Percentiles rank a stretch among this genome's conserved stretches.
Conservation (phyloP, 257 asterid genomes). For the Solanum phureja region DNA sequence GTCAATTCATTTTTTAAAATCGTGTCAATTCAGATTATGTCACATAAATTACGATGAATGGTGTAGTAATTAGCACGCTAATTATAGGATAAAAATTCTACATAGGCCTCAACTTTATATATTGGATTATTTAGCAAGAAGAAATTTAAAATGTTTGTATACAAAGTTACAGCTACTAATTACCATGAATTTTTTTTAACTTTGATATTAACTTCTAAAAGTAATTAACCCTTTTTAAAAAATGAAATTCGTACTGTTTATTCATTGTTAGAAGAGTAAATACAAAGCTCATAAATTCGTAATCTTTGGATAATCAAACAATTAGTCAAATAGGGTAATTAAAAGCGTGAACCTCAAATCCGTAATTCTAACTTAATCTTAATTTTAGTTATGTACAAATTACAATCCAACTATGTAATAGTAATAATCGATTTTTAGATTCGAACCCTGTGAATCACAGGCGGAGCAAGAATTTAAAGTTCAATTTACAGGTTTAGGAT, state of each 20-base stretch:
- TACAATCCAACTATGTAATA: neutral
- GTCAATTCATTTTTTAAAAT: neutral
- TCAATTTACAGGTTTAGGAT: neutral
- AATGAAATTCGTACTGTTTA: neutral
- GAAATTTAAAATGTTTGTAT: neutral
- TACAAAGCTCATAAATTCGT: neutral
- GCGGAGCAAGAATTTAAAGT: neutral
- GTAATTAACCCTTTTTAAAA: neutral
- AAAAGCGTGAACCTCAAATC: neutral
- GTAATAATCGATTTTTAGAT: neutral
- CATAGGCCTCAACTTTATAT: no score
- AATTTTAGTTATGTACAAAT: neutral
- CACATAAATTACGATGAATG: neutral
- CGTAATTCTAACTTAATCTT: neutral
- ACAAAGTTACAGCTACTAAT: neutral
- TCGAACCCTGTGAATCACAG: fast-evolving
- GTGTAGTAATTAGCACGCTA: neutral
- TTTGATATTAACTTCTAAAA: neutral
- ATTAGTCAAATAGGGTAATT: neutral
- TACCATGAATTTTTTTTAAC: neutral
- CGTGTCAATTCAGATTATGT: neutral
- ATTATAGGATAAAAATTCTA: no score
- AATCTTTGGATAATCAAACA: neutral
- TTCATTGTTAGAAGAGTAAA: neutral
- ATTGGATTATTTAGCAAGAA: neutral